Percentiles rank a stretch among this genome's conserved stretches.
phyloP scores from a whole-genome alignment of 257 asterid species.

The Penstemon eatonii region DNA sequence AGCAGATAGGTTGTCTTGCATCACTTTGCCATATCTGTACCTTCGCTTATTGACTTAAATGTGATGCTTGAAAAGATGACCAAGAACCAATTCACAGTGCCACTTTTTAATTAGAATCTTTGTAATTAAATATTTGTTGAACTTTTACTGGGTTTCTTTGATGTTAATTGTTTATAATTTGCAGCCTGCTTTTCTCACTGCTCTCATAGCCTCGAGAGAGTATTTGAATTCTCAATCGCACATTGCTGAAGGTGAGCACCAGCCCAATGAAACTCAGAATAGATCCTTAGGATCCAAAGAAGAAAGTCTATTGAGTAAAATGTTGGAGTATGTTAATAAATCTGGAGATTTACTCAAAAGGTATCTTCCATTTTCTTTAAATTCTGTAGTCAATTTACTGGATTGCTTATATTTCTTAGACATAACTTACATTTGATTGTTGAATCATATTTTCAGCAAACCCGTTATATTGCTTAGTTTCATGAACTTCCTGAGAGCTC shows the following conservation, averaged over 20 bases:
- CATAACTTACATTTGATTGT: constrained; percentile 17
- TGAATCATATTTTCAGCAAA: constrained; percentile 51
- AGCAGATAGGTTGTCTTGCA: not conserved
- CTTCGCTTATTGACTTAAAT: constrained; percentile 8
- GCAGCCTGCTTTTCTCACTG: constrained; percentile 87
- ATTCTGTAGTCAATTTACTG: constrained; percentile 16
- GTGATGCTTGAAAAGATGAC: constrained; percentile 14
- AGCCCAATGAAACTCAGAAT: constrained; percentile 36
- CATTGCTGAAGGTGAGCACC: constrained; percentile 36
- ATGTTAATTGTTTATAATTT: constrained; percentile 7
- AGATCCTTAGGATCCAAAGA: constrained; percentile 39
- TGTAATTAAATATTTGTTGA: not conserved
- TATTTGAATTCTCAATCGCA: constrained; percentile 34
- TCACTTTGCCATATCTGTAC: not conserved
- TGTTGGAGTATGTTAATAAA: constrained; percentile 52
- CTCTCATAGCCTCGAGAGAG: constrained; percentile 49
- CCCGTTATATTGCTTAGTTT: constrained; percentile 51
- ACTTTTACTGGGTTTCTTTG: constrained; percentile 10
- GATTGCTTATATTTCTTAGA: not conserved
- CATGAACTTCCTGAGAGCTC: constrained; percentile 71
- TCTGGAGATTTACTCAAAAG: constrained; percentile 64
- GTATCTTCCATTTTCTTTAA: constrained; percentile 36
- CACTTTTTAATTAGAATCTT: constrained; percentile 3
- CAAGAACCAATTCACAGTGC: constrained; percentile 11
- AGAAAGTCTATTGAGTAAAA: constrained; percentile 43